Percentiles rank a stretch among this genome's conserved stretches.
phyloP scores from a whole-genome alignment of 2,329 filamentous ascomycete species.

The Colletotrichum sp. region DNA sequence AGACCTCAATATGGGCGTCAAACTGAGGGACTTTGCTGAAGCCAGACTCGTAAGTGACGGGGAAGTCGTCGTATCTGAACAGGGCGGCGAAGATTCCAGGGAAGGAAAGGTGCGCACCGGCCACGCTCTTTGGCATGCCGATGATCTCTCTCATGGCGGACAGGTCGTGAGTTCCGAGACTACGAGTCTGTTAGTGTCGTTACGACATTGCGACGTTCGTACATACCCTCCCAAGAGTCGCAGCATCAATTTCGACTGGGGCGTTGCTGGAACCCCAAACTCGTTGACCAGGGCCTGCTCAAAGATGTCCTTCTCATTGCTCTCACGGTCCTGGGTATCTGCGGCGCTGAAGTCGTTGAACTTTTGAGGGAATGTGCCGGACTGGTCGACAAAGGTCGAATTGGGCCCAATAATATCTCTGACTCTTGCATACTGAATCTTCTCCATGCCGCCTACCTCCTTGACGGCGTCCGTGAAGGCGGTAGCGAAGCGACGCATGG shows the following conservation, averaged over 20 bases:
- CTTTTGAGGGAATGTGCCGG: slow-evolving; percentile 49
- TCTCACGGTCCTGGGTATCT: slow-evolving; percentile 26
- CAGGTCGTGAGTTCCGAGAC: slow-evolving; percentile 55
- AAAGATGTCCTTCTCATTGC: slow-evolving; percentile 27
- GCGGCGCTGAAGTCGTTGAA: slow-evolving; percentile 42
- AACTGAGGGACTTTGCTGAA: slow-evolving; percentile 57
- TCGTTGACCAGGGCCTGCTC: slow-evolving; percentile 34
- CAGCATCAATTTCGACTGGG: slow-evolving; percentile 29
- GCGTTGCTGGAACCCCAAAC: slow-evolving; percentile 32
- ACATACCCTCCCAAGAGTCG: slow-evolving; percentile 27
- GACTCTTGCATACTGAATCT: slow-evolving; percentile 60
- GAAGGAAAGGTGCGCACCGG: slow-evolving; percentile 37
- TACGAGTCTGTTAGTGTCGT: neutral
- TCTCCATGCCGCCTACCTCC: slow-evolving; percentile 55
- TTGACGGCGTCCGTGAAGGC: slow-evolving; percentile 57
- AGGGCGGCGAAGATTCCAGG: slow-evolving; percentile 41
- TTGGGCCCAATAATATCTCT: slow-evolving; percentile 56
- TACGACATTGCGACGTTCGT: neutral
- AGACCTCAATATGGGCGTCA: slow-evolving; percentile 58
- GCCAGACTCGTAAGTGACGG: slow-evolving; percentile 62
- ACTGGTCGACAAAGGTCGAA: slow-evolving; percentile 49
- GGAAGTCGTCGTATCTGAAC: slow-evolving; percentile 50
- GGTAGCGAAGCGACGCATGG: slow-evolving; percentile 65
- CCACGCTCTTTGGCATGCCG: slow-evolving; percentile 42
- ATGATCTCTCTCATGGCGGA: slow-evolving; percentile 55